These are phyloP conservation scores for Kazachstania sp. DNA, from an alignment of 1,139 yeast genomes.

Conservation along the genomic window DNA sequence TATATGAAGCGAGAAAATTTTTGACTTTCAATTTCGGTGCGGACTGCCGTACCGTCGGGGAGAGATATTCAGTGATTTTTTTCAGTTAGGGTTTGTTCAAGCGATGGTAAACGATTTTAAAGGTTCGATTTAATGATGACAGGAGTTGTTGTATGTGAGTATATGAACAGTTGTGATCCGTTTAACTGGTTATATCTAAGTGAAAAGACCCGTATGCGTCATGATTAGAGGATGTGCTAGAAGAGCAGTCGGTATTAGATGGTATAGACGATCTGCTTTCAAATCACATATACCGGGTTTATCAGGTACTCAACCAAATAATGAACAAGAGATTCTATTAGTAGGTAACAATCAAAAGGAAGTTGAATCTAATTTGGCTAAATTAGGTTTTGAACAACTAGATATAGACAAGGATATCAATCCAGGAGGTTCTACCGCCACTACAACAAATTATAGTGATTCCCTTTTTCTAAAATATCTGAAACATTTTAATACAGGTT, in stretches of 20 bases:
- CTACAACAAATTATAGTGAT: not conserved
- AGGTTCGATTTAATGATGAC: no score
- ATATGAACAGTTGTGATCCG: no score
- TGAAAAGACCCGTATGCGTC: no score
- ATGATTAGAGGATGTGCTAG: not conserved
- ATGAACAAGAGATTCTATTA: conserved; percentile 2
- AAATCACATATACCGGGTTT: conserved; percentile 1
- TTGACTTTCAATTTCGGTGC: no score
- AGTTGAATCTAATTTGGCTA: not conserved
- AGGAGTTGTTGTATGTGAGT: no score
- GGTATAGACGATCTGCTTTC: not conserved
- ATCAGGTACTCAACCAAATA: not conserved
- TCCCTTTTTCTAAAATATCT: conserved; percentile 16
- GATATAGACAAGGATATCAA: not conserved
- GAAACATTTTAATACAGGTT: conserved; percentile 15
- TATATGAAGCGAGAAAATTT: no score
- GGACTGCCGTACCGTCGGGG: no score
- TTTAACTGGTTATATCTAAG: no score
- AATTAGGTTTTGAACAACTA: conserved; percentile 3
- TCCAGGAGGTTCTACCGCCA: not conserved
- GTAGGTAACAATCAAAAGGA: conserved; percentile 4
- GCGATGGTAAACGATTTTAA: no score
- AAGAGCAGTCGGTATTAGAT: not conserved
- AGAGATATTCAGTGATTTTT: no score
- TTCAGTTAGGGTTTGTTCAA: no score